Conservation (phyloP, 2,329 filamentous ascomycete species). For the Corniculantispora saksenae region DNA sequence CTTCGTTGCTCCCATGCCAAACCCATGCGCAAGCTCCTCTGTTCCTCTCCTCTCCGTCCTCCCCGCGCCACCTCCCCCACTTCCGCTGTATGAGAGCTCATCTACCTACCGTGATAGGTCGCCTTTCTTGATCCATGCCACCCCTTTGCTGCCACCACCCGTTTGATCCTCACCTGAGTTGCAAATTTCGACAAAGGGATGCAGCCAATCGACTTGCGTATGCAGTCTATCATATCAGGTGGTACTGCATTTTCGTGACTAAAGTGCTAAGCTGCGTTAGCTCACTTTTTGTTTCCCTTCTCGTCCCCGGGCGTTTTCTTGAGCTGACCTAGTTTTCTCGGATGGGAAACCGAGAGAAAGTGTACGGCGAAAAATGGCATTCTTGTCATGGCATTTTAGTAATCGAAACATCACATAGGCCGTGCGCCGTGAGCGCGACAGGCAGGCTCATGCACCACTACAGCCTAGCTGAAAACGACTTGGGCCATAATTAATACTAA, state of each 20-base stretch:
- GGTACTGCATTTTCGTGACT: background rate
- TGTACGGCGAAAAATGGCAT: background rate
- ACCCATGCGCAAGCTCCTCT: background rate
- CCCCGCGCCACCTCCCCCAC: background rate
- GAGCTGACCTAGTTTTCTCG: background rate
- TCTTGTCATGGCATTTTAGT: background rate
- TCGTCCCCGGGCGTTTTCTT: background rate
- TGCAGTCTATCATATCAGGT: background rate
- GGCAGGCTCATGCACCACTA: too few relatives aligned
- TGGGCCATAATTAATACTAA: too few relatives aligned
- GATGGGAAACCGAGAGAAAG: background rate
- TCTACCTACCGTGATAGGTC: background rate
- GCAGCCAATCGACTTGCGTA: background rate
- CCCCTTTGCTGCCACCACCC: background rate
- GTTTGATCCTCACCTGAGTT: too few relatives aligned
- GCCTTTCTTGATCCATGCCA: background rate
- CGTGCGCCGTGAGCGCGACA: too few relatives aligned
- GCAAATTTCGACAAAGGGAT: background rate
- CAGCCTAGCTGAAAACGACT: too few relatives aligned
- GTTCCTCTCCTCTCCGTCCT: background rate
- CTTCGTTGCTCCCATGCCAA: background rate
- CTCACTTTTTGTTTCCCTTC: background rate
- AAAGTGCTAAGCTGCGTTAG: background rate
- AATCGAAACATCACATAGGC: background rate
- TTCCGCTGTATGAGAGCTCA: background rate